Evolutionary conservation across 2,329 filamentous ascomycete species (phyloP).

Genomic region (Fusarium buharicum): DNA sequence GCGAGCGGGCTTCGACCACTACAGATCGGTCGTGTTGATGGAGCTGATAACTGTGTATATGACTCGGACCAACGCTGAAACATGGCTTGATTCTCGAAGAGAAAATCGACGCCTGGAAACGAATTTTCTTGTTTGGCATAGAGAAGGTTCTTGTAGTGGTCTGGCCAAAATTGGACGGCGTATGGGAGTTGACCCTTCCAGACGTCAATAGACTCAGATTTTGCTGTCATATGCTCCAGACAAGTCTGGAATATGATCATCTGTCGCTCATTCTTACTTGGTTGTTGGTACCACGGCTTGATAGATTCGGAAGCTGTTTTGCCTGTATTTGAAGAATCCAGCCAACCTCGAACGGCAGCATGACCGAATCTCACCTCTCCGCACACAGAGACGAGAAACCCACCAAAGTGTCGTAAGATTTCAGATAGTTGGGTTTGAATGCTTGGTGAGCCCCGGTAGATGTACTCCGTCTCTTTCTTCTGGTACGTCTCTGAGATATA

Average conservation of each 20-base stretch:
- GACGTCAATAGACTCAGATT: too few species aligned
- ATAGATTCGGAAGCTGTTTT: neutral
- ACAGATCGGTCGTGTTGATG: neutral
- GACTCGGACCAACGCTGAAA: constrained; percentile 5
- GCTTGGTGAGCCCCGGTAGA: neutral
- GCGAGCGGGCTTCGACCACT: neutral
- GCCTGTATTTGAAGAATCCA: neutral
- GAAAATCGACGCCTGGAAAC: neutral
- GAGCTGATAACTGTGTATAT: constrained; percentile 1
- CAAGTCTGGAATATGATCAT: neutral
- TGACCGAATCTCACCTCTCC: constrained; percentile 10
- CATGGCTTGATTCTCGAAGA: neutral
- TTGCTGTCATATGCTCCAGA: neutral
- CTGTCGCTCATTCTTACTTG: neutral
- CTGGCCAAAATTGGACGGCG: constrained; percentile 1
- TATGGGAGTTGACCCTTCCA: constrained; percentile 8
- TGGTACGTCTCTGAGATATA: neutral
- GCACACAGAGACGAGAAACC: neutral
- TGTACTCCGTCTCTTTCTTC: neutral
- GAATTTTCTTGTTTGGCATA: neutral
- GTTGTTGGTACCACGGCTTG: constrained; percentile 3
- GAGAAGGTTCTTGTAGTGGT: neutral
- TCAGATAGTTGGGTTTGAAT: neutral
- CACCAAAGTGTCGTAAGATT: neutral
- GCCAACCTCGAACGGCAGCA: constrained; percentile 1